Conservation (phyloP, 345 rosid species). For the Bruguiera parviflora region DNA sequence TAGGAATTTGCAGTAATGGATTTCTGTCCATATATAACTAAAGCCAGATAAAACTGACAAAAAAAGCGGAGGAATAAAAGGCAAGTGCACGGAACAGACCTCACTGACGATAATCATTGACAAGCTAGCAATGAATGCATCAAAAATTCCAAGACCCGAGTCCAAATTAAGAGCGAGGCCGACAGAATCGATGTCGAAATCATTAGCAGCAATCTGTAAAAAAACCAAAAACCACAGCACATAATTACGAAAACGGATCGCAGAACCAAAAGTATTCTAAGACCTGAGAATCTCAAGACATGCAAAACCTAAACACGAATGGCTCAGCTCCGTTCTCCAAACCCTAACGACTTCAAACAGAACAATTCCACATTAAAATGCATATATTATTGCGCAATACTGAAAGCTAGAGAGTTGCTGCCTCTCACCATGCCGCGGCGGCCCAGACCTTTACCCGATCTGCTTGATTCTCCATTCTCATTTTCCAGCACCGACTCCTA, state of each 20-base stretch:
- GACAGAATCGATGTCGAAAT: constrained; percentile 36
- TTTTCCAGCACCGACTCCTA: constrained; percentile 47
- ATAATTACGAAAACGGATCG: neutral
- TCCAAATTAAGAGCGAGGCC: constrained; percentile 49
- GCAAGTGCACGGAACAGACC: constrained; percentile 42
- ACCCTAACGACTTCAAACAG: no score
- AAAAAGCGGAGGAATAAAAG: neutral
- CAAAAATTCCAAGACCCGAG: constrained; percentile 78
- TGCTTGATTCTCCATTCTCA: constrained; percentile 47
- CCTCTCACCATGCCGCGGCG: constrained; percentile 85
- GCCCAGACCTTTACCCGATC: constrained; percentile 62
- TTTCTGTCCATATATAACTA: no score
- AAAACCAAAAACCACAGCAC: constrained; percentile 1
- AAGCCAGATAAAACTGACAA: neutral
- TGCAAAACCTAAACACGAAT: neutral
- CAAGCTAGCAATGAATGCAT: constrained; percentile 87
- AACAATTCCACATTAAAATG: no score
- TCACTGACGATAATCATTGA: constrained; percentile 95
- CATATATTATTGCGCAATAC: neutral
- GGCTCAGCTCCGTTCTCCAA: neutral
- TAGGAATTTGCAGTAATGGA: no score
- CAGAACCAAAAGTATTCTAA: neutral
- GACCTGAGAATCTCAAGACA: neutral
- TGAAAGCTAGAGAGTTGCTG: neutral
- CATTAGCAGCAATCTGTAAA: constrained; percentile 44